A percentile compares a stretch with the other conserved stretches of the same genome.
These are phyloP conservation scores for Chlamydomonas eustigma DNA, from an alignment of 139 green algal genomes.

Conservation along the genomic window DNA sequence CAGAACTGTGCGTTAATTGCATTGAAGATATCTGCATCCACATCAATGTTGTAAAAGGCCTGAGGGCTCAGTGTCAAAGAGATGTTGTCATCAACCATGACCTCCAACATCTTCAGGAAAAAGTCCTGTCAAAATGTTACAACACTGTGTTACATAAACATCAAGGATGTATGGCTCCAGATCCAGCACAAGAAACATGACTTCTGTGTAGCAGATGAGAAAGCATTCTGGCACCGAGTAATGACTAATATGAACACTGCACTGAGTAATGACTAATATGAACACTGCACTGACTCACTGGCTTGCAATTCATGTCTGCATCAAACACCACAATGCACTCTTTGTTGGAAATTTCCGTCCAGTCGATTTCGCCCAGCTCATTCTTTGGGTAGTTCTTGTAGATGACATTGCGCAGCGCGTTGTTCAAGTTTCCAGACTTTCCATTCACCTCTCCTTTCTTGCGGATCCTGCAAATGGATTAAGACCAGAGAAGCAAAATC, in stretches of 20 bases:
- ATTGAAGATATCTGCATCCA: slow-evolving; percentile 78
- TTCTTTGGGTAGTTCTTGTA: slow-evolving; percentile 18
- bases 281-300: background rate
- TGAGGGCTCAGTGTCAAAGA: slow-evolving; percentile 32
- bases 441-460: slow-evolving; percentile 62
- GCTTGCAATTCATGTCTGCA: slow-evolving; percentile 63
- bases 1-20: slow-evolving; percentile 74
- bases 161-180: no score
- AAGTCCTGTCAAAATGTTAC: no score
- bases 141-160: no score
- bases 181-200: no score
- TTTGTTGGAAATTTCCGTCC: slow-evolving; percentile 43
- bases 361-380: slow-evolving; percentile 10
- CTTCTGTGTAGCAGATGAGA: no score
- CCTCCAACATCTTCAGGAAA: slow-evolving; percentile 59
- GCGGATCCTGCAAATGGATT: slow-evolving; percentile 63
- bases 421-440: slow-evolving; percentile 81
- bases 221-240: no score
- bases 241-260: no score
- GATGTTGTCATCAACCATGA: slow-evolving; percentile 31
- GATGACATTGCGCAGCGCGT: slow-evolving; percentile 29
- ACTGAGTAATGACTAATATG: no score
- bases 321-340: slow-evolving; percentile 79
- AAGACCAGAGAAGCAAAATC: background rate
- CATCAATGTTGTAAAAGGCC: slow-evolving; percentile 76